Evolutionary conservation across 257 asterid genomes (phyloP).

Genomic region (Solanum dulcamara): DNA sequence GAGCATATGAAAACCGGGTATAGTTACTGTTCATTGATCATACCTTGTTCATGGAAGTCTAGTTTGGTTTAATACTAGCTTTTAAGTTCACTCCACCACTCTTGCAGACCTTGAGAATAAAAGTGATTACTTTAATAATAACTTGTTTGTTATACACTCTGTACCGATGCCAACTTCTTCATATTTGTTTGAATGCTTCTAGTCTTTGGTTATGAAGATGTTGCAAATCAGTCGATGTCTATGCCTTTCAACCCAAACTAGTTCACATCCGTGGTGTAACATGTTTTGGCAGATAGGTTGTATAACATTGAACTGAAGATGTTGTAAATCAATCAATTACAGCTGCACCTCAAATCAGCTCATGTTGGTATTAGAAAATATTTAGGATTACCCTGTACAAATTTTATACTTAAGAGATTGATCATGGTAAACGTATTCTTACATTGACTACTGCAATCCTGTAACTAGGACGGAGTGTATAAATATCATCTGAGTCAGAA

Average conservation of each 20-base stretch:
- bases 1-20: neutral
- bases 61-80: neutral
- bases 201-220: neutral
- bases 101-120: neutral
- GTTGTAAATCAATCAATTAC: neutral
- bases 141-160: neutral
- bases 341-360: neutral
- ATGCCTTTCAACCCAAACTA: neutral
- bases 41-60: neutral
- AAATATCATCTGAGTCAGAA: no score
- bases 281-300: neutral
- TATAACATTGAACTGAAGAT: neutral
- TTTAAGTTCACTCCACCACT: neutral
- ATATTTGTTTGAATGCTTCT: neutral
- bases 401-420: no score
- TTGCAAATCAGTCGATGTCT: neutral
- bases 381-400: neutral
- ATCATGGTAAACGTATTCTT: neutral
- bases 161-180: neutral
- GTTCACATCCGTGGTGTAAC: neutral
- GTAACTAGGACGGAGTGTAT: neutral
- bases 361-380: neutral
- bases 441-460: neutral
- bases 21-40: neutral
- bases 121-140: neutral